These are phyloP conservation scores for Fusarium poae DNA, from an alignment of 2,329 filamentous ascomycete species.

Conservation along the genomic window DNA sequence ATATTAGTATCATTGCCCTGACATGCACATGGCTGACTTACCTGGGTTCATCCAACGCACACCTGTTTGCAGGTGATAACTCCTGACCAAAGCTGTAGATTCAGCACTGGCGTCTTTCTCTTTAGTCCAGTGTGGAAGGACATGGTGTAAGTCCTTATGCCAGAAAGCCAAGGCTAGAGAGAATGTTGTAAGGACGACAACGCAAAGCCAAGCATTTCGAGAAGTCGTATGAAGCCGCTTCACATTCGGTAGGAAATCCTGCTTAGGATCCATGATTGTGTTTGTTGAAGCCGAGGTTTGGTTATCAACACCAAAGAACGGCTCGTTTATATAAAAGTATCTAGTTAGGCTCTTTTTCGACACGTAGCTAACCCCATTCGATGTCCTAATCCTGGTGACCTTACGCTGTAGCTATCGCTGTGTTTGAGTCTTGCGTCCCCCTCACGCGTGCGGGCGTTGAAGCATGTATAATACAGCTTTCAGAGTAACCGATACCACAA, in stretches of 20 bases:
- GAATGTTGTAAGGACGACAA: background rate
- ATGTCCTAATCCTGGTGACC: background rate
- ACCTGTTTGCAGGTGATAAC: background rate
- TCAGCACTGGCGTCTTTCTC: background rate
- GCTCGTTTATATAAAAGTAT: background rate
- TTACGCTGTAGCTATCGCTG: background rate
- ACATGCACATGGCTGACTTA: background rate
- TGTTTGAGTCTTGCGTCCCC: background rate
- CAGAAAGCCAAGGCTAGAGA: background rate
- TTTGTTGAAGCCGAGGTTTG: background rate
- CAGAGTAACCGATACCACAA: background rate
- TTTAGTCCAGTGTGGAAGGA: background rate
- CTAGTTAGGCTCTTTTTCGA: background rate
- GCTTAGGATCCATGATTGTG: background rate
- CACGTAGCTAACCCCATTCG: background rate
- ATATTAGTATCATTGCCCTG: background rate
- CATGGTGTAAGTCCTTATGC: background rate
- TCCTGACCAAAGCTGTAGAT: background rate
- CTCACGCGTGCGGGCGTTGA: background rate
- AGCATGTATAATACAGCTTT: background rate
- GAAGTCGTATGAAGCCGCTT: background rate
- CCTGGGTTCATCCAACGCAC: constrained; percentile 5
- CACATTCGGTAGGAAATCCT: background rate
- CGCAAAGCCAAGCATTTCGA: background rate
- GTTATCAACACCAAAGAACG: background rate